Conservation (phyloP, 2,329 filamentous ascomycete genomes). For the Fusarium decemcellulare region DNA sequence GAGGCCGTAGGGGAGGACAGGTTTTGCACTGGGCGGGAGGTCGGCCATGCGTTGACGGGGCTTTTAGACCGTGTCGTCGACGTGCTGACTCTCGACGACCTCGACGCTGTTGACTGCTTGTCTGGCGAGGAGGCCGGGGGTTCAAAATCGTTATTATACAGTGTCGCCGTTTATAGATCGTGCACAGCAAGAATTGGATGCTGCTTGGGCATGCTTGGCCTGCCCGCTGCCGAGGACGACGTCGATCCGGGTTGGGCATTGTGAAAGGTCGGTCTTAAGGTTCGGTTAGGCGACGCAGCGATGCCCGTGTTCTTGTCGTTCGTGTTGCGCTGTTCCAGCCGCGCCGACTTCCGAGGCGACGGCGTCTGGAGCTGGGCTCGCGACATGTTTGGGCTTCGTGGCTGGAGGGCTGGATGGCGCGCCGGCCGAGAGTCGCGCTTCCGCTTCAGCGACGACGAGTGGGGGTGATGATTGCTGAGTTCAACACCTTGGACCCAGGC, state of each 20-base stretch:
- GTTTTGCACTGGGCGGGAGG: constrained; percentile 1
- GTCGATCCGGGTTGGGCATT: too few relatives aligned
- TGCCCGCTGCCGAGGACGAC: too few relatives aligned
- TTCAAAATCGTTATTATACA: background rate
- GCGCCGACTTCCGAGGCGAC: background rate
- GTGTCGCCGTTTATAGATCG: background rate
- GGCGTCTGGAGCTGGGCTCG: too few relatives aligned
- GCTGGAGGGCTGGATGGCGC: too few relatives aligned
- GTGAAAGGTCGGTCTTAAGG: background rate
- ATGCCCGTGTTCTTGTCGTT: background rate
- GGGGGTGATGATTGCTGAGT: background rate
- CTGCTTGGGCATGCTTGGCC: background rate
- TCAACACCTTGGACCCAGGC: constrained; percentile 5
- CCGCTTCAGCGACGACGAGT: too few relatives aligned
- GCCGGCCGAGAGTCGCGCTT: too few relatives aligned
- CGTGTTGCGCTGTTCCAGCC: background rate
- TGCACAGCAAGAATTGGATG: background rate
- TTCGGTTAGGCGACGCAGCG: background rate
- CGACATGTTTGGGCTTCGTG: too few relatives aligned
- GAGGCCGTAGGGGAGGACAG: background rate
- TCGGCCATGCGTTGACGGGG: constrained; percentile 12
- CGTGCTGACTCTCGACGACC: background rate
- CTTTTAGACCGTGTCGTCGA: background rate
- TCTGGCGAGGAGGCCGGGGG: background rate
- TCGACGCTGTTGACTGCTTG: background rate